Evolutionary conservation across 495 filamentous ascomycete species (phyloP), one percentile per base, ranked within the genome.

Genomic region (Thermochaetoides thermophila): DNA sequence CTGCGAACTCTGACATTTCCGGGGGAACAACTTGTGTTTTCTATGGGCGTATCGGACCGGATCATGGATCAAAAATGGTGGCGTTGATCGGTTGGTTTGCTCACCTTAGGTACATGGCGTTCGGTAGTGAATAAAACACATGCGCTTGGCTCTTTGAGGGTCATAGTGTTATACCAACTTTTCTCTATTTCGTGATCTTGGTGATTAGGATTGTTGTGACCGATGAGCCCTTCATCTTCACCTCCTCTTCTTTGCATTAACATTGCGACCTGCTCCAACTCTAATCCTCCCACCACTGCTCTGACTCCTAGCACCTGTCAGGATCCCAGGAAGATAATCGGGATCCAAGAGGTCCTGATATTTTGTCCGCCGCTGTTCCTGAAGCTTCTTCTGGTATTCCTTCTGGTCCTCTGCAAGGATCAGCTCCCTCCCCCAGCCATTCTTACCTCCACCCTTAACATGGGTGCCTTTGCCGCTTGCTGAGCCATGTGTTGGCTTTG

Each of bases 321-420:
- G 44, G 29, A 97, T 89, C 15, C 72, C 63, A 0, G 91, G 89
- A 37, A 95, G 57, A 49, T 87, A 91, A 56, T 96, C 89, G 43
- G 84, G 76, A 52, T 95, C 87, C 87, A 97, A 84, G 35, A 94
- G 55, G 62, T 94, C 84, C 38, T 67, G 74, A 50, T 81, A 74
- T 49, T 76, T 74, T 34, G 64, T 61, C 48, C 76, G 74, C 39
- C 64, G 66, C 52, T 76, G 64, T 45, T 74, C 66, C 9, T 63
- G 66, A 6, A 69, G 55, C 39, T 78, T 77, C 39, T 69, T 60
- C 24, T 65, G 48, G 52, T 82, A 96, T 61, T 97, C 91, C 59
- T 95, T 92, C 63, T 97, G 89, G 53, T 97, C 89, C 59, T 94
- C 86, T 1, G 87, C 69, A 2, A 97, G 62, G 29, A 97, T 83